phyloP scores from a whole-genome alignment of 2,329 filamentous ascomycete genomes.

The Tolypocladium paradoxum region DNA sequence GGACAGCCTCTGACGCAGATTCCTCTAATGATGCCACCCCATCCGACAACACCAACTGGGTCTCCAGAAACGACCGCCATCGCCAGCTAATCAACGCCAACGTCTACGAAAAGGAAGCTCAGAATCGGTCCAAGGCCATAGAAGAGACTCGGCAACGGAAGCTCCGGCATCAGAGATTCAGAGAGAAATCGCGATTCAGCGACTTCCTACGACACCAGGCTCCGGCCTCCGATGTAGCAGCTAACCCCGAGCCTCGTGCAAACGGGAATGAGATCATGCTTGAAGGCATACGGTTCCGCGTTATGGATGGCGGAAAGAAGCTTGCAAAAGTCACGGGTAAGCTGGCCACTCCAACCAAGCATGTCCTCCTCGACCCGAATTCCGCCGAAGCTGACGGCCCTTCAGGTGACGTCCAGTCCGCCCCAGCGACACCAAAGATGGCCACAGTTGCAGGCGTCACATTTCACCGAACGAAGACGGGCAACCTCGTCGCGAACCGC shows the following conservation, averaged over 20 bases:
- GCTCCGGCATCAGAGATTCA: conserved; percentile 39
- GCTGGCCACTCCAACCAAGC: conserved; percentile 1
- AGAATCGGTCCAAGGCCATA: conserved; percentile 58
- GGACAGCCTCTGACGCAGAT: conserved; percentile 24
- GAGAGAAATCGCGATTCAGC: conserved; percentile 48
- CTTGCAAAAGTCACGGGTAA: conserved; percentile 62
- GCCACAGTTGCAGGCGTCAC: conserved; percentile 64
- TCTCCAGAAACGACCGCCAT: conserved; percentile 65
- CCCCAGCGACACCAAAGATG: conserved; percentile 63
- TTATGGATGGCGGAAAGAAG: conserved; percentile 72
- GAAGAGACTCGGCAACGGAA: conserved; percentile 56
- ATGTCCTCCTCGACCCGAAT: neutral
- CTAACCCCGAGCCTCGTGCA: conserved; percentile 14
- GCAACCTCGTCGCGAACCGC: conserved; percentile 72
- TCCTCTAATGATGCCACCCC: conserved; percentile 24
- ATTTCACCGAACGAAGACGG: conserved; percentile 78
- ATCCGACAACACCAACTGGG: conserved; percentile 35
- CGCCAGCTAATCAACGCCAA: conserved; percentile 74
- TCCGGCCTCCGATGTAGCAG: conserved; percentile 6
- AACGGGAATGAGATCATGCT: conserved; percentile 53
- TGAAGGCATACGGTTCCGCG: conserved; percentile 61
- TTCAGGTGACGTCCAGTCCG: conserved; percentile 47
- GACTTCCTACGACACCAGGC: conserved; percentile 21
- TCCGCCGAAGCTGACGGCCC: neutral
- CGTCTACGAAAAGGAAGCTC: conserved; percentile 64